A percentile compares a stretch with the other conserved stretches of the same genome.
Conservation (phyloP, 306 rosid species). For the Cicer pinnatifidum region DNA sequence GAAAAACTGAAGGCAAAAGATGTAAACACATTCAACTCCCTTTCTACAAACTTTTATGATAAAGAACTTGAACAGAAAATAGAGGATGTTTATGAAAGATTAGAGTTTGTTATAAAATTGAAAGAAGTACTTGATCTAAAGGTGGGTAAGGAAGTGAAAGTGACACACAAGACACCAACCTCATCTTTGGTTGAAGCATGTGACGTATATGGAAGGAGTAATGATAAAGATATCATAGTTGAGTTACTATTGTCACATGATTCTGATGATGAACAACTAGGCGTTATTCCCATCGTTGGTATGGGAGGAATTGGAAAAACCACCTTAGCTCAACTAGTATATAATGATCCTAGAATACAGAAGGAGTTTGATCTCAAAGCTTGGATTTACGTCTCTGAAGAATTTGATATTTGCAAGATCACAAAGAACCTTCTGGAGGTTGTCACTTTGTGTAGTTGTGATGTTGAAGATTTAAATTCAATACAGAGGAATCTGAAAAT, state of each 20-base stretch:
- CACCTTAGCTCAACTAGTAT: conserved; percentile 54
- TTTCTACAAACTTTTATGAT: neutral
- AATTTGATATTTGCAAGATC: conserved; percentile 48
- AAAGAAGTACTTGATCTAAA: conserved; percentile 44
- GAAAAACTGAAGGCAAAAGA: conserved; percentile 15
- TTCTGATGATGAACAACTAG: conserved; percentile 26
- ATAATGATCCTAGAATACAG: conserved; percentile 49
- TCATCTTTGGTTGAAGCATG: conserved; percentile 42
- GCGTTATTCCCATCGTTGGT: conserved; percentile 52
- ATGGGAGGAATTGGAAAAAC: conserved; percentile 61
- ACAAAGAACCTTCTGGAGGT: conserved; percentile 51
- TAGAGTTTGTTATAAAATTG: conserved; percentile 47
- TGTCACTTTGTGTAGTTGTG: conserved; percentile 22
- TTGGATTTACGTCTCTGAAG: conserved; percentile 58
- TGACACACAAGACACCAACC: conserved; percentile 40
- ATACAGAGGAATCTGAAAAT: conserved; percentile 43
- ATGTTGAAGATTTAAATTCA: conserved; percentile 42
- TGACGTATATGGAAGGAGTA: conserved; percentile 54
- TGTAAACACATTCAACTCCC: conserved; percentile 10
- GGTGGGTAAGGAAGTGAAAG: conserved; percentile 11
- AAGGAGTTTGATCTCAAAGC: conserved; percentile 51
- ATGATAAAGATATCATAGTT: conserved; percentile 45
- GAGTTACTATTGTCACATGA: conserved; percentile 33
- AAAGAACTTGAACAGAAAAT: conserved; percentile 36
- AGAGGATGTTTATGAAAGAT: conserved; percentile 40